Conservation (phyloP, 2,329 filamentous ascomycete genomes). For the Ceratocystiopsis brevicomis region DNA sequence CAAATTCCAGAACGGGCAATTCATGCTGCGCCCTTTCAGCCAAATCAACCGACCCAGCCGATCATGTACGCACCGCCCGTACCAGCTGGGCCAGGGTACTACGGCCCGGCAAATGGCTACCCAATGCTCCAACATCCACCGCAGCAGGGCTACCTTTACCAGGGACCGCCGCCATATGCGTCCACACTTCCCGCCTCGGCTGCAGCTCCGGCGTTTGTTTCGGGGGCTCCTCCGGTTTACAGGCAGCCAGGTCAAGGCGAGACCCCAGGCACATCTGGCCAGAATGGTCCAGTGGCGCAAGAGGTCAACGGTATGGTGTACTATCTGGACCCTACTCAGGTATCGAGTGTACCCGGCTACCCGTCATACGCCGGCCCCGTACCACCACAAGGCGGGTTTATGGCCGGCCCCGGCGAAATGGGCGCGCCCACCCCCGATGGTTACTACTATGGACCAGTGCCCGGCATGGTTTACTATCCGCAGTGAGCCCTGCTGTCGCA, state of each 20-base stretch:
- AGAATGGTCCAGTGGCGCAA: constrained; percentile 45
- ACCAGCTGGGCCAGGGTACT: constrained; percentile 21
- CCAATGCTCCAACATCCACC: constrained; percentile 38
- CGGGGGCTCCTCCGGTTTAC: constrained; percentile 24
- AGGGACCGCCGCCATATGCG: constrained; percentile 11
- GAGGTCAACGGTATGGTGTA: constrained; percentile 94
- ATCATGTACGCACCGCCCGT: constrained; percentile 30
- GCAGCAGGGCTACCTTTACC: constrained; percentile 18
- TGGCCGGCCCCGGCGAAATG: constrained; percentile 41
- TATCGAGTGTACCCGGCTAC: constrained; percentile 34
- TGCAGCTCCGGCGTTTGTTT: constrained; percentile 37
- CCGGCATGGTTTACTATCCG: constrained; percentile 42
- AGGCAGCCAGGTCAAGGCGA: constrained; percentile 24
- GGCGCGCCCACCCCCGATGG: constrained; percentile 46
- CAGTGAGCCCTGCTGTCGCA: constrained; percentile 17
- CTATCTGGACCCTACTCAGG: constrained; percentile 69
- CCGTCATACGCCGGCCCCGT: constrained; percentile 18
- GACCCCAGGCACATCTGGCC: constrained; percentile 17
- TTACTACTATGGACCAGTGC: constrained; percentile 50
- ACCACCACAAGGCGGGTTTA: constrained; percentile 26
- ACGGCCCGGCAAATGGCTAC: constrained; percentile 29
- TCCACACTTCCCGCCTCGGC: constrained; percentile 16
- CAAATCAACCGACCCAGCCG: constrained; percentile 25
- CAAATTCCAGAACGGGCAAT: constrained; percentile 87
- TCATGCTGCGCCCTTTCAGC: constrained; percentile 79